A percentile compares a stretch with the other conserved stretches of the same genome.
These are phyloP conservation scores for Mrakia frigida DNA, from an alignment of 768 basidiomycete genomes.

Conservation along the genomic window DNA sequence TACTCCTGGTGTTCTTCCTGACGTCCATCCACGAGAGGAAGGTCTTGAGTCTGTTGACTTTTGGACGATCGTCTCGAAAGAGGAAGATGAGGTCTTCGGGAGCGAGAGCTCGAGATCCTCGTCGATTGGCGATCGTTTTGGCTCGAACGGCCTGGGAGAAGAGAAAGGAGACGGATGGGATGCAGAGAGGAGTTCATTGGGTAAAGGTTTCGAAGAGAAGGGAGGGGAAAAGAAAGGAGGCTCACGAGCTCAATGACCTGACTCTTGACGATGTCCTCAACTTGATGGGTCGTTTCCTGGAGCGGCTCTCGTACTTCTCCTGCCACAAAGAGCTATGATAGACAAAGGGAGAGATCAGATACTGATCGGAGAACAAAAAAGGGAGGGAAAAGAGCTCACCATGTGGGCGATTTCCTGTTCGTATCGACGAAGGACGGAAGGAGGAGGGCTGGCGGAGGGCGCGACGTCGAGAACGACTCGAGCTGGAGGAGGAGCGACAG, in stretches of 20 bases:
- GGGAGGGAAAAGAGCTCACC: conserved; percentile 49
- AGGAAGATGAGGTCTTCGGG: conserved; percentile 96
- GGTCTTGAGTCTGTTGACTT: conserved; percentile 85
- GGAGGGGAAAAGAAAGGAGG: neutral
- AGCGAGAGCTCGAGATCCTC: conserved; percentile 76
- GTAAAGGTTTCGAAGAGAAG: neutral
- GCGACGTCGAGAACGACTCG: neutral
- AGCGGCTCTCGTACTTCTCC: conserved; percentile 89
- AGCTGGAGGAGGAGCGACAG: neutral
- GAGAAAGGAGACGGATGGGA: neutral
- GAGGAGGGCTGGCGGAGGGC: neutral
- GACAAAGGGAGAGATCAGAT: neutral
- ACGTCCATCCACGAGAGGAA: conserved; percentile 98
- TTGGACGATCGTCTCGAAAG: conserved; percentile 86
- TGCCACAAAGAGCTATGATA: conserved; percentile 90
- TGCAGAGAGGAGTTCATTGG: neutral
- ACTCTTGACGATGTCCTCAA: conserved; percentile 89
- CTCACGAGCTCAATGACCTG: conserved; percentile 85
- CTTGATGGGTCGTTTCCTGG: conserved; percentile 77
- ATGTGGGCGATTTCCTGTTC: conserved; percentile 89
- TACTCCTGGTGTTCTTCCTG: conserved; percentile 87
- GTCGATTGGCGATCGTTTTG: conserved; percentile 69
- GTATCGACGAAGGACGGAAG: conserved; percentile 53
- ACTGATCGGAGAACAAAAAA: neutral
- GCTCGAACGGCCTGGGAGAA: conserved; percentile 70